Evolutionary conservation across 306 rosid species (phyloP).

Genomic region (Arachis stenosperma): DNA sequence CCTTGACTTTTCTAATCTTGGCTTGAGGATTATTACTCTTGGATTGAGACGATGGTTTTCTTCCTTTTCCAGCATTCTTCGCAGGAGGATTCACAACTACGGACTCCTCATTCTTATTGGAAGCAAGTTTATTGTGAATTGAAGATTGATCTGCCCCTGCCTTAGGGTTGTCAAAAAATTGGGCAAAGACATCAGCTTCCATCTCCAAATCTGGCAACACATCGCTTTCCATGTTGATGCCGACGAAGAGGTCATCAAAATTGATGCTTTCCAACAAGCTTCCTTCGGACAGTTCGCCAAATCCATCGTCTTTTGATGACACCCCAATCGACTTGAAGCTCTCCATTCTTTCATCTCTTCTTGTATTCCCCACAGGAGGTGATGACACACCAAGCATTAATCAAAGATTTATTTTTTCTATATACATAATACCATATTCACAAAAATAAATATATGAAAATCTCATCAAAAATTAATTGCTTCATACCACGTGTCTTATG

Average conservation of each 20-base stretch:
- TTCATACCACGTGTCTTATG: background rate
- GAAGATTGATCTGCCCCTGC: too few relatives aligned
- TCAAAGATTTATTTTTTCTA: background rate
- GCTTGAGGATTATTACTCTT: constrained; percentile 65
- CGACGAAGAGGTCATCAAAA: constrained; percentile 74
- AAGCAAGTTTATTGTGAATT: background rate
- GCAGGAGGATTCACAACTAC: constrained; percentile 25
- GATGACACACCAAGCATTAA: constrained; percentile 77
- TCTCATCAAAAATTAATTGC: too few relatives aligned
- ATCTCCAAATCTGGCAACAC: constrained; percentile 84
- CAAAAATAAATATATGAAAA: too few relatives aligned
- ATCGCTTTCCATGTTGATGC: constrained; percentile 60
- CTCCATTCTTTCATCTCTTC: constrained; percentile 64
- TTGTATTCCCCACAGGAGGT: constrained; percentile 50
- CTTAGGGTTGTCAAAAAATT: constrained; percentile 48
- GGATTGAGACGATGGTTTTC: constrained; percentile 59
- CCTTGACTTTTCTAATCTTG: constrained; percentile 83
- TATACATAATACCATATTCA: too few relatives aligned
- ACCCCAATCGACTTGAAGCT: constrained; percentile 46
- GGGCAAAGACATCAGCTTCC: constrained; percentile 64
- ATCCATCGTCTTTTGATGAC: constrained; percentile 38
- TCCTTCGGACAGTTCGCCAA: constrained; percentile 59
- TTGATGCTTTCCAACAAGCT: constrained; percentile 71
- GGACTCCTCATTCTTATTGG: constrained; percentile 3
- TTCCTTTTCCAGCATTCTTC: constrained; percentile 50